Base-by-base conservation (phyloP, 1,284 basidiomycete species). In the Coniferiporia sulphurascens region DNA sequence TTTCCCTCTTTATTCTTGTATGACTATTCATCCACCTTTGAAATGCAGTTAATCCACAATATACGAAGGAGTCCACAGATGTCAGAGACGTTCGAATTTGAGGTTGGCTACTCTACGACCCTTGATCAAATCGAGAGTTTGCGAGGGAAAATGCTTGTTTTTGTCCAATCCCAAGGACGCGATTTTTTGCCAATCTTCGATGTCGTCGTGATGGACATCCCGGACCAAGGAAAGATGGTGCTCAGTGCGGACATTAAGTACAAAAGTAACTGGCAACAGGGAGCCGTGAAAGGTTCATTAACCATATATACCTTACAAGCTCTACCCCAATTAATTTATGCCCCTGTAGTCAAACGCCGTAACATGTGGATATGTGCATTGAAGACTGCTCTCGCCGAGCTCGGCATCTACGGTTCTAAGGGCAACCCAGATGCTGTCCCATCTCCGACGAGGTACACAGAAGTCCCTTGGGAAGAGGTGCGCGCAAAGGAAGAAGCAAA, bases 311-410 rank as follows among this genome's bases (percentile, higher is more conserved):
- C 15, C 19, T 55, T 36, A 36, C 46, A 12, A 35, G 38, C 46
- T 54, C 48, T 55, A 45, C 34, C 9, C 48, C 5, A 32, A 60
- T 21, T n/a, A 36, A 48, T n/a, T 38, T 34, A 17, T 61, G 50
- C 38, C 60, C 59, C 15, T 27, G 27, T 63, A 87, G 85, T 81
- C 4, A 82, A 89, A 74, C 84, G 93, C 59, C 82, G 92, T 55
- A 95, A 95, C 77, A 93, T 92, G 74, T 95, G 93, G 92, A 81
- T 95, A 44, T 95, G 91, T 70, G 88, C 89, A 22, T 78, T 97
- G 62, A 95, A 95, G 73, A 71, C 81, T 45, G 78, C 84, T 36
- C 74, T 96, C 60, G 78, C 79, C 38, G 86, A 91, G 59, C 74
- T 87, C 56, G 78, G 84, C 65, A 87, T 96, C 62, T 93, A 78